Evolutionary conservation across 108 stramenopile species (phyloP).

Genomic region (Cyclotella sp.): DNA sequence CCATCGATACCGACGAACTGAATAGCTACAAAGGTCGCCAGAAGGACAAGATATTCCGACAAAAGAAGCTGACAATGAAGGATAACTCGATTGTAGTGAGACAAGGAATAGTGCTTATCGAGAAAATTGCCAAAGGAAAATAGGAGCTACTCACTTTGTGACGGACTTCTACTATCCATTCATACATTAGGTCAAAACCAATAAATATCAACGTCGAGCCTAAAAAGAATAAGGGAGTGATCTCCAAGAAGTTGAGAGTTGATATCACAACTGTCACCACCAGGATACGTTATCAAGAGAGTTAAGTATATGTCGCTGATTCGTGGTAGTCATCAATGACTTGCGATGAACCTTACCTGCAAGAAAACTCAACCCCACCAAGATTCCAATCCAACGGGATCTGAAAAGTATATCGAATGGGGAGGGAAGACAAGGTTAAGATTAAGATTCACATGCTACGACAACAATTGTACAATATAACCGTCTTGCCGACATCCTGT

Average conservation of each 20-base stretch:
- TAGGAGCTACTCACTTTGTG: constrained; percentile 61
- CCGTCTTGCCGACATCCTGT: constrained; percentile 59
- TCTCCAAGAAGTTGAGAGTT: constrained; percentile 76
- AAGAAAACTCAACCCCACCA: constrained; percentile 66
- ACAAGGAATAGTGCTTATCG: not conserved
- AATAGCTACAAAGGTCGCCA: constrained; percentile 51
- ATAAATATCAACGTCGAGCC: constrained; percentile 93
- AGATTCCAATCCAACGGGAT: constrained; percentile 75
- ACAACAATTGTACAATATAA: not conserved
- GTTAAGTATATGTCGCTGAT: not conserved
- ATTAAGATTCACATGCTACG: not conserved
- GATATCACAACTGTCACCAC: constrained; percentile 60
- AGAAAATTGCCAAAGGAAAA: not conserved
- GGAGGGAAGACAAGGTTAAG: not conserved
- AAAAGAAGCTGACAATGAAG: constrained; percentile 34
- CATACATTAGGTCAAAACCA: constrained; percentile 90
- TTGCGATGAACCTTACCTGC: constrained; percentile 19
- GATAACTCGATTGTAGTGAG: not conserved
- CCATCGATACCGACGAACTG: constrained; percentile 50
- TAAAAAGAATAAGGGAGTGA: constrained; percentile 90
- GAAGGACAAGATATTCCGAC: constrained; percentile 46
- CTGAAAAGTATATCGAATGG: constrained; percentile 6
- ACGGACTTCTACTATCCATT: constrained; percentile 95
- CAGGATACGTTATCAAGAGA: not conserved
- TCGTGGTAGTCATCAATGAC: not conserved